phyloP scores from a whole-genome alignment of 1,284 basidiomycete genomes.

The Ganoderma multipileum region DNA sequence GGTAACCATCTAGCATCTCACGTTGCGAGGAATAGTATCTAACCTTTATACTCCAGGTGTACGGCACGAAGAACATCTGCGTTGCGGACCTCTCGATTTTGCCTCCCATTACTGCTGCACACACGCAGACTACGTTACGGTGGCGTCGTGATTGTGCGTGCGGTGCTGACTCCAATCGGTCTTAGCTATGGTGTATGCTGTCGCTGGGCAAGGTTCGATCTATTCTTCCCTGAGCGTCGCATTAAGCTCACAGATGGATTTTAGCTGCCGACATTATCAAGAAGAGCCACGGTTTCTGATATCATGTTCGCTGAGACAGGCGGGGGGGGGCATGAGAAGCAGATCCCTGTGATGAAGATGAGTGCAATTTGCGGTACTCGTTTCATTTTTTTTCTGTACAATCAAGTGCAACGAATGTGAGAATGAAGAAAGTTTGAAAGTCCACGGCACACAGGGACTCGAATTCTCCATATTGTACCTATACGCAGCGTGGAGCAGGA shows the following conservation, averaged over 20 bases:
- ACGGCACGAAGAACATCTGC: slow-evolving; percentile 38
- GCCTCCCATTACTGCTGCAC: slow-evolving; percentile 32
- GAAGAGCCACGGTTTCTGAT: neutral
- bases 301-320: neutral
- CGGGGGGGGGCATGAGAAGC: too few relatives aligned
- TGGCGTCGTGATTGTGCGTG: neutral
- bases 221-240: neutral
- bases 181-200: neutral
- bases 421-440: too few relatives aligned
- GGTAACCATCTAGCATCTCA: slow-evolving; percentile 37
- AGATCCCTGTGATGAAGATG: too few relatives aligned
- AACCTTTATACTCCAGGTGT: slow-evolving; percentile 27
- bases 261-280: slow-evolving; percentile 6
- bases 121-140: slow-evolving; percentile 27
- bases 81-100: slow-evolving; percentile 43
- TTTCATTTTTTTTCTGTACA: too few relatives aligned
- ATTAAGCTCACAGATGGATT: neutral
- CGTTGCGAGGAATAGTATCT: neutral
- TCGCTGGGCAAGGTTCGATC: slow-evolving; percentile 1
- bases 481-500: too few relatives aligned
- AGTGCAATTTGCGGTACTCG: too few relatives aligned
- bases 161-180: too few relatives aligned
- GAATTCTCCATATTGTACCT: too few relatives aligned
- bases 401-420: too few relatives aligned
- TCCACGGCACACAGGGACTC: too few relatives aligned